Percentiles rank a stretch among this genome's conserved stretches.
These are phyloP conservation scores for Leucosporidium creatinivorum DNA, from an alignment of 768 basidiomycete species.

Conservation along the genomic window DNA sequence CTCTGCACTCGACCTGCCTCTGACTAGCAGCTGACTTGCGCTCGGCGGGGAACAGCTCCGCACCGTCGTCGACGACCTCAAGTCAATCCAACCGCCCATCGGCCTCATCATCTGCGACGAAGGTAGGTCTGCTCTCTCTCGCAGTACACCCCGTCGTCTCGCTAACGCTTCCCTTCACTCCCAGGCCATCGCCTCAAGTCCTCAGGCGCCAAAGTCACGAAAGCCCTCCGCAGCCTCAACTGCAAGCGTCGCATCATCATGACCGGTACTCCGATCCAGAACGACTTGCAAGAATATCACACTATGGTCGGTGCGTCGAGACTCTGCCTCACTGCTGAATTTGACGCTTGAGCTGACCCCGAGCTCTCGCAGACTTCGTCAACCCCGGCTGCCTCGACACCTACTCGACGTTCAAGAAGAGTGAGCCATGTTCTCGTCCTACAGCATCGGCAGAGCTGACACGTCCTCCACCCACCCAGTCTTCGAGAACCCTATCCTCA, in stretches of 20 bases:
- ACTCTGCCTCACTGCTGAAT: not conserved
- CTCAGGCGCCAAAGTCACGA: conserved; percentile 78
- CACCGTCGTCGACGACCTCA: conserved; percentile 39
- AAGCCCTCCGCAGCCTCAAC: conserved; percentile 70
- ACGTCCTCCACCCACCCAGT: conserved; percentile 45
- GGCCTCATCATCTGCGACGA: conserved; percentile 94
- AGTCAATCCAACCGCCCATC: conserved; percentile 60
- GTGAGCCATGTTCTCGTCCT: not conserved
- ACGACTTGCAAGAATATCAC: conserved; percentile 90
- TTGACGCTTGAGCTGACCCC: not conserved
- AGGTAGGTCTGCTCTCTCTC: conserved; percentile 47
- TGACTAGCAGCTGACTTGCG: not conserved
- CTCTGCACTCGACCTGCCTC: too few species aligned
- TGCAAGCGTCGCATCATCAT: conserved; percentile 76
- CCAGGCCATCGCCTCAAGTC: conserved; percentile 83
- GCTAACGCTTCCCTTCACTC: not conserved
- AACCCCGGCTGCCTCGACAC: conserved; percentile 75
- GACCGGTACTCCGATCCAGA: conserved; percentile 91
- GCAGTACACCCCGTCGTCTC: not conserved
- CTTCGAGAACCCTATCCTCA: conserved; percentile 81
- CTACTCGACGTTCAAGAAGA: conserved; percentile 42
- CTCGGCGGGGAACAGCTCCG: conserved; percentile 25
- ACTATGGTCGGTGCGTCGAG: conserved; percentile 64
- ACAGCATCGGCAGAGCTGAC: not conserved
- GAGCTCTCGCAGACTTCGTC: conserved; percentile 71